Conservation (phyloP, 129 eudicot species). For the Erigeron canadensis region DNA sequence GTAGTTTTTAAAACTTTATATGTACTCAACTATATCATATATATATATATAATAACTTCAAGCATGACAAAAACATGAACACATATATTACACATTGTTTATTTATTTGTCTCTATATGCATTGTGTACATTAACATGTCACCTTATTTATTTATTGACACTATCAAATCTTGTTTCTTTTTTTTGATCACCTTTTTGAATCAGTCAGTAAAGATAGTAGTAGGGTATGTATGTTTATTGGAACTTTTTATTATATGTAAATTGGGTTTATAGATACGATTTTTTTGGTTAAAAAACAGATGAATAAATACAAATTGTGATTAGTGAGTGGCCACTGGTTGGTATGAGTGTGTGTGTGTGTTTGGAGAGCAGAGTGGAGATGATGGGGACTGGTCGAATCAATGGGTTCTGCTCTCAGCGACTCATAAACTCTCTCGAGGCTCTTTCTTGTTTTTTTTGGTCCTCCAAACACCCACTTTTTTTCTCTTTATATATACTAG, state of each 20-base stretch:
- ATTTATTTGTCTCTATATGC: background rate
- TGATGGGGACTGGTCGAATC: constrained; percentile 56
- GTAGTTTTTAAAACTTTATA: constrained; percentile 16
- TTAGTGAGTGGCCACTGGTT: constrained; percentile 30
- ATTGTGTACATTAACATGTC: background rate
- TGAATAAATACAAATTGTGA: constrained; percentile 20
- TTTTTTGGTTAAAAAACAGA: constrained; percentile 12
- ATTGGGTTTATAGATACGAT: too few species aligned
- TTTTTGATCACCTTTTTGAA: background rate
- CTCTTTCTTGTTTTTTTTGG: constrained; percentile 12
- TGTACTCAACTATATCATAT: background rate
- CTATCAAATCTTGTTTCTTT: background rate
- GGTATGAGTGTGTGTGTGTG: constrained; percentile 19
- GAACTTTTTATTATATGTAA: too few species aligned
- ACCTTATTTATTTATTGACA: background rate
- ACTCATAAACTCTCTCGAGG: constrained; percentile 32
- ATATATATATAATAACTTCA: background rate
- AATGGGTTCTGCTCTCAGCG: constrained; percentile 38
- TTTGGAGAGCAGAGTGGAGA: constrained; percentile 33
- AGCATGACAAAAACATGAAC: background rate
- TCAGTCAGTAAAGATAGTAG: background rate
- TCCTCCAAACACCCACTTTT: constrained; percentile 24
- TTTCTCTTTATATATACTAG: background rate
- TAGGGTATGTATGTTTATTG: background rate
- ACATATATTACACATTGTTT: too few species aligned